phyloP scores from a whole-genome alignment of 495 filamentous ascomycete genomes.

The Penicillium macrosclerotiorum region DNA sequence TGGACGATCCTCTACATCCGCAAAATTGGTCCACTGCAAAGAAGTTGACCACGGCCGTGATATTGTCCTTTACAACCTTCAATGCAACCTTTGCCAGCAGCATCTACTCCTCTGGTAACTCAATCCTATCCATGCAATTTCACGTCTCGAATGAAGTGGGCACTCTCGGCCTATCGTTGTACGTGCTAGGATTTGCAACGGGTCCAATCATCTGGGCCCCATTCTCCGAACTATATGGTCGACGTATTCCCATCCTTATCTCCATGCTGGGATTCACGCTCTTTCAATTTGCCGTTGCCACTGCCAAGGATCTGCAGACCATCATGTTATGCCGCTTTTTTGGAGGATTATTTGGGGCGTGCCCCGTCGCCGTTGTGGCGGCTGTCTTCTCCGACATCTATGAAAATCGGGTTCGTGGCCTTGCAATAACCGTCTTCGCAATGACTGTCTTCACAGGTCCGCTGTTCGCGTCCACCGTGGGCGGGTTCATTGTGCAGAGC shows the following conservation, averaged over 20 bases:
- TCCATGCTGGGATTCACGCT: constrained; percentile 12
- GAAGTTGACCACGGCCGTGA: constrained; percentile 69
- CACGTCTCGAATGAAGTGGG: constrained; percentile 54
- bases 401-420: constrained; percentile 70
- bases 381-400: constrained; percentile 91
- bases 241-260: constrained; percentile 65
- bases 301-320: constrained; percentile 52
- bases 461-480: constrained; percentile 76
- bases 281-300: constrained; percentile 17
- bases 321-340: constrained; percentile 79
- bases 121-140: constrained; percentile 47
- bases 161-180: constrained; percentile 56
- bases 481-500: constrained; percentile 75
- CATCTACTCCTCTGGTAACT: constrained; percentile 55
- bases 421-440: constrained; percentile 76
- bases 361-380: constrained; percentile 78
- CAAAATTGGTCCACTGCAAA: constrained; percentile 79
- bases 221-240: constrained; percentile 58
- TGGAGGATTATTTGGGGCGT: constrained; percentile 69
- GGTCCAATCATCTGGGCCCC: constrained; percentile 65
- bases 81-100: constrained; percentile 65
- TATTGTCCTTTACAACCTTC: constrained; percentile 77
- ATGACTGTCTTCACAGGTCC: constrained; percentile 85
- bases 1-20: constrained; percentile 75
- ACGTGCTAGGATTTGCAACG: constrained; percentile 60